phyloP scores from a whole-genome alignment of 2,329 filamentous ascomycete species.

The Diplodia corticola region DNA sequence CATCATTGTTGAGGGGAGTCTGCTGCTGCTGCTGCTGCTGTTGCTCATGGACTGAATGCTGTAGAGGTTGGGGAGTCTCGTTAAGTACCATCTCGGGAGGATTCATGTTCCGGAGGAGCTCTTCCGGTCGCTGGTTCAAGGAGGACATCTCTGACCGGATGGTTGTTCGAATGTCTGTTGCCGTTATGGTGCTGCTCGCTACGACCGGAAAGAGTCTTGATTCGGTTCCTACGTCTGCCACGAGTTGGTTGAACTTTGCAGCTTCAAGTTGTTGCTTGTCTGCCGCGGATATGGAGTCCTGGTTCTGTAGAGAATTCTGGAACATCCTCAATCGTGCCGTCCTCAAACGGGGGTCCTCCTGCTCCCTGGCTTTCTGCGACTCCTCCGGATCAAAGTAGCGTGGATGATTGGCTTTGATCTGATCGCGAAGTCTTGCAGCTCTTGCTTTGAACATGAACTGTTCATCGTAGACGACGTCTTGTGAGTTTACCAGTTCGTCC shows the following conservation, averaged over 20 bases:
- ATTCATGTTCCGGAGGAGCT: conserved; percentile 2
- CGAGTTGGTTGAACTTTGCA: neutral
- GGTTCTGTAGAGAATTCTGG: neutral
- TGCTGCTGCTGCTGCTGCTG: conserved; percentile 22
- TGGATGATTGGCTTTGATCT: neutral
- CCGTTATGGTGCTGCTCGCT: neutral
- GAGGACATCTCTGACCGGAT: neutral
- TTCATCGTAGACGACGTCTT: conserved; percentile 2
- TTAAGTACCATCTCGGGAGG: neutral
- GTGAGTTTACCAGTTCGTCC: neutral
- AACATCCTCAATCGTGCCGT: neutral
- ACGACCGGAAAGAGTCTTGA: neutral
- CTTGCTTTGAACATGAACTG: conserved; percentile 10
- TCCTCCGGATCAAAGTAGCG: neutral
- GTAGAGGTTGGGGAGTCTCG: neutral
- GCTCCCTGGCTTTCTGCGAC: neutral
- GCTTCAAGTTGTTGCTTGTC: neutral
- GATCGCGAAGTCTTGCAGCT: neutral
- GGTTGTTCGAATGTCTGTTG: neutral
- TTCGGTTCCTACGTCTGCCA: neutral
- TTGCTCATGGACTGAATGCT: neutral
- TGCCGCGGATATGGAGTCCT: neutral
- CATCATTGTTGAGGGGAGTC: conserved; percentile 43
- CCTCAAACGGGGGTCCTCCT: neutral
- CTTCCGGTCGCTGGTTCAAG: conserved; percentile 6